These are phyloP conservation scores for Cerrena zonata DNA, from an alignment of 1,284 basidiomycete genomes.

Conservation along the genomic window DNA sequence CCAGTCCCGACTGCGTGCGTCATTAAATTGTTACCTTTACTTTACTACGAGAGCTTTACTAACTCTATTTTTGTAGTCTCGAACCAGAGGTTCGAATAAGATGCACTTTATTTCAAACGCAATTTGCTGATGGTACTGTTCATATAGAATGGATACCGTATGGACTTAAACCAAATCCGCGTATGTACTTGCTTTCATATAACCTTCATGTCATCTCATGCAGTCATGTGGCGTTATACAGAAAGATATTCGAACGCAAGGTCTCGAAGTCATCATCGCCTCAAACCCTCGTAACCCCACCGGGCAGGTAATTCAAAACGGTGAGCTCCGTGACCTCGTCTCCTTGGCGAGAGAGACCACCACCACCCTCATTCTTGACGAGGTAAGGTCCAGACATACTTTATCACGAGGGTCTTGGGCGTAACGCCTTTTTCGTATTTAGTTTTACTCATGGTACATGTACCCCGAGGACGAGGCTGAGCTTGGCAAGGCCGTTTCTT, in stretches of 20 bases:
- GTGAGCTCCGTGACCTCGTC: constrained; percentile 79
- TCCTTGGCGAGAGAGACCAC: constrained; percentile 58
- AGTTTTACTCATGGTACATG: constrained; percentile 91
- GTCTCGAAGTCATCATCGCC: constrained; percentile 79
- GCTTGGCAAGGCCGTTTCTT: constrained; percentile 74
- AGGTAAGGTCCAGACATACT: constrained; percentile 42
- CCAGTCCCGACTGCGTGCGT: constrained; percentile 77
- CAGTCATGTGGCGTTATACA: constrained; percentile 27
- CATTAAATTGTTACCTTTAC: constrained; percentile 5
- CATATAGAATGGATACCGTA: constrained; percentile 51
- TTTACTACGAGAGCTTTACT: background rate
- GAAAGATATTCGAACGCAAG: constrained; percentile 76
- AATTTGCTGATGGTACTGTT: no score
- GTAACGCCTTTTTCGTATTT: constrained; percentile 1
- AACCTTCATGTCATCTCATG: background rate
- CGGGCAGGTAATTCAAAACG: constrained; percentile 71
- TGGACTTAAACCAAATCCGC: constrained; percentile 72
- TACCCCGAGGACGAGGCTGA: constrained; percentile 77
- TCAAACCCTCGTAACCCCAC: constrained; percentile 92
- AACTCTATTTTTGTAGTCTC: no score
- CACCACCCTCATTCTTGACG: constrained; percentile 82
- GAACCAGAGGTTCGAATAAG: no score
- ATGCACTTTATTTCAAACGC: no score
- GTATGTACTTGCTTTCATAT: constrained; percentile 29
- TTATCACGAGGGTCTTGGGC: background rate